Conservation (phyloP, 345 rosid species). For the Passiflora organensis region DNA sequence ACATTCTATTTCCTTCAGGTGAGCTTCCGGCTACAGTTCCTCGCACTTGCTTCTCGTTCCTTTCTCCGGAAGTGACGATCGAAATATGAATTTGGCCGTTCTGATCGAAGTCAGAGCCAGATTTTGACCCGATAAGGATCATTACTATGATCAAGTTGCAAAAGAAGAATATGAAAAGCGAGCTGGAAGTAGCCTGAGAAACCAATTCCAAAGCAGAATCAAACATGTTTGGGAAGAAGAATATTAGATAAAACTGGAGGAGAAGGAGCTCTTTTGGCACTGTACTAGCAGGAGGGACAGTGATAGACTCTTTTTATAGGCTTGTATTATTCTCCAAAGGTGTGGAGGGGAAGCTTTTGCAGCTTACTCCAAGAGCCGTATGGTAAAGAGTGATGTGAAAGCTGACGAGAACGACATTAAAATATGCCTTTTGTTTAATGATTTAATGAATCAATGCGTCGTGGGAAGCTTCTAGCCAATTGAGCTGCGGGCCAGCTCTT, state of each 20-base stretch:
- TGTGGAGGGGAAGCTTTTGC: constrained; percentile 25
- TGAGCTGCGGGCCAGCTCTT: constrained; percentile 7
- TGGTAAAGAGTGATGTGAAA: constrained; percentile 25
- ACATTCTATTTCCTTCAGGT: no score
- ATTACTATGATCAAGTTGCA: constrained; percentile 43
- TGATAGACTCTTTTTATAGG: neutral
- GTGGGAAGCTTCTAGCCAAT: no score
- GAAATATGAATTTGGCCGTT: constrained; percentile 5
- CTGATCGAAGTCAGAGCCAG: constrained; percentile 9
- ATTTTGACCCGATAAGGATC: constrained; percentile 36
- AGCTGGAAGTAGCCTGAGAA: constrained; percentile 34
- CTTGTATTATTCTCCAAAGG: constrained; percentile 5
- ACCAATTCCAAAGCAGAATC: constrained; percentile 30
- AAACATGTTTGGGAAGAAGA: constrained; percentile 20
- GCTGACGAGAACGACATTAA: constrained; percentile 7
- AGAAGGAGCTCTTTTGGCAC: neutral
- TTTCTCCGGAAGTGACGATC: constrained; percentile 1
- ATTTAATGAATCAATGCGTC: no score
- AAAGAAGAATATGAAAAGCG: constrained; percentile 42
- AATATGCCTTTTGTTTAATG: neutral
- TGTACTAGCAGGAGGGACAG: neutral
- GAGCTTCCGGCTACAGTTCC: neutral
- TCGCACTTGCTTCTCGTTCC: neutral
- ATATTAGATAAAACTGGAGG: neutral
- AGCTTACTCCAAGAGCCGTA: constrained; percentile 1